phyloP scores from a whole-genome alignment of 768 basidiomycete genomes.

The Sarcodon aspratus region DNA sequence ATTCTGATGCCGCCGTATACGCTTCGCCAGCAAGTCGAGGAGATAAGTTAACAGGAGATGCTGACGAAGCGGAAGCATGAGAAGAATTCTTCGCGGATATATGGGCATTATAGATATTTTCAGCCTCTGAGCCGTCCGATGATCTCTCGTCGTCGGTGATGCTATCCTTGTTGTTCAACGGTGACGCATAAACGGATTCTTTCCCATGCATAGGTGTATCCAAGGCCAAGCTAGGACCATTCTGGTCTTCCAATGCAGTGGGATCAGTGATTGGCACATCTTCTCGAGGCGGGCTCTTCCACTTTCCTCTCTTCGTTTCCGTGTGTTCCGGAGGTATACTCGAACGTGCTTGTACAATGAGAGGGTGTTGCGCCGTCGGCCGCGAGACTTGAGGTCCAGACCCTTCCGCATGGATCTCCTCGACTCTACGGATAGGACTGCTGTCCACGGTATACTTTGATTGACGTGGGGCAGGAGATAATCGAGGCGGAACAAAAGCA shows the following conservation, averaged over 20 bases:
- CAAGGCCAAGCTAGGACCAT: background rate
- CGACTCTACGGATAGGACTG: conserved; percentile 34
- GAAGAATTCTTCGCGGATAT: background rate
- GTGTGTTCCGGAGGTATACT: background rate
- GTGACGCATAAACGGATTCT: too few species aligned
- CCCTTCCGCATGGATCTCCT: background rate
- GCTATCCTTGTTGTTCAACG: too few species aligned
- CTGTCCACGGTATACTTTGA: conserved; percentile 61
- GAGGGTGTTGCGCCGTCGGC: background rate
- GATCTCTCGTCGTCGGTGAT: too few species aligned
- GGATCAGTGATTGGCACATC: background rate
- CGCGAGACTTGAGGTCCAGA: background rate
- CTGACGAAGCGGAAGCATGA: background rate
- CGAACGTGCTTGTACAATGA: background rate
- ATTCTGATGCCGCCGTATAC: too few species aligned
- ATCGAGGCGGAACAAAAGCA: conserved; percentile 31
- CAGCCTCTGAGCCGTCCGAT: too few species aligned
- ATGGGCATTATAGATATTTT: background rate
- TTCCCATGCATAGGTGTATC: too few species aligned
- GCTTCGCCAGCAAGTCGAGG: background rate
- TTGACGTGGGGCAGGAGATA: conserved; percentile 45
- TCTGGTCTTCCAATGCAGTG: background rate
- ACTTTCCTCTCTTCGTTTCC: background rate
- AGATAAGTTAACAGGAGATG: background rate
- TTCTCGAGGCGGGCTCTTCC: background rate